phyloP scores from a whole-genome alignment of 2,329 filamentous ascomycete genomes.

The Xylariaceae sp. region DNA sequence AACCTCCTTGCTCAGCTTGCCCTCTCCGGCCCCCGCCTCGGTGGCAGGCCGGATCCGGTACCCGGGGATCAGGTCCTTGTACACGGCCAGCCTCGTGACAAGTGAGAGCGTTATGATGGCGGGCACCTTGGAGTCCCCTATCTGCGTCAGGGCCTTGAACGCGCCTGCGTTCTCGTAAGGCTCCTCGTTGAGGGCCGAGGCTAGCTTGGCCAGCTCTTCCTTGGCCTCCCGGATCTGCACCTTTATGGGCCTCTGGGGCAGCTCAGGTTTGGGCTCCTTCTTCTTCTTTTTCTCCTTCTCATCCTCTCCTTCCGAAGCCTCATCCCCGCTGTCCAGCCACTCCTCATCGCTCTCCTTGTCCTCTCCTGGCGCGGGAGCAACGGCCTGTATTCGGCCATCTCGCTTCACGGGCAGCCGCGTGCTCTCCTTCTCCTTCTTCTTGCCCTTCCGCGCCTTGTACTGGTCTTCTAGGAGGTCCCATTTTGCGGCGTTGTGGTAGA shows the following conservation, averaged over 20 bases:
- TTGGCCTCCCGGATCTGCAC: constrained; percentile 83
- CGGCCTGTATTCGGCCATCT: constrained; percentile 64
- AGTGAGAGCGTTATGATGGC: constrained; percentile 82
- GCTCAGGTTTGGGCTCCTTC: constrained; percentile 39
- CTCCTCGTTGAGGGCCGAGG: constrained; percentile 76
- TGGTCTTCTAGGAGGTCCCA: constrained; percentile 90
- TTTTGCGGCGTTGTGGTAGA: constrained; percentile 68
- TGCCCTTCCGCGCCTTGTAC: constrained; percentile 66
- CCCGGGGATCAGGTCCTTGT: constrained; percentile 93
- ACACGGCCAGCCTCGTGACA: constrained; percentile 81
- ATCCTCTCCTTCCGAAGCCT: constrained; percentile 42
- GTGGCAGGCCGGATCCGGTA: constrained; percentile 83
- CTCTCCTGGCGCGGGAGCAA: constrained; percentile 49
- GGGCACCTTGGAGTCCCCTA: constrained; percentile 63
- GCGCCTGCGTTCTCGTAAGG: constrained; percentile 83
- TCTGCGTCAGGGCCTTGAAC: constrained; percentile 70
- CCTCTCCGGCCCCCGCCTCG: constrained; percentile 67
- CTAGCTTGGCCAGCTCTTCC: constrained; percentile 84
- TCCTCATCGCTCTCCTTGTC: constrained; percentile 57
- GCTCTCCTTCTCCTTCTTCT: constrained; percentile 63
- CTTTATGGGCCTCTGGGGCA: constrained; percentile 64
- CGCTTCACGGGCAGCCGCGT: constrained; percentile 79
- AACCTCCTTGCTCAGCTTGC: constrained; percentile 89
- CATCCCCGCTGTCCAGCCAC: constrained; percentile 58
- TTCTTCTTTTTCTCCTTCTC: constrained; percentile 32